Base-by-base conservation (phyloP, 1,284 basidiomycete genomes). In the Ganoderma boninense region DNA sequence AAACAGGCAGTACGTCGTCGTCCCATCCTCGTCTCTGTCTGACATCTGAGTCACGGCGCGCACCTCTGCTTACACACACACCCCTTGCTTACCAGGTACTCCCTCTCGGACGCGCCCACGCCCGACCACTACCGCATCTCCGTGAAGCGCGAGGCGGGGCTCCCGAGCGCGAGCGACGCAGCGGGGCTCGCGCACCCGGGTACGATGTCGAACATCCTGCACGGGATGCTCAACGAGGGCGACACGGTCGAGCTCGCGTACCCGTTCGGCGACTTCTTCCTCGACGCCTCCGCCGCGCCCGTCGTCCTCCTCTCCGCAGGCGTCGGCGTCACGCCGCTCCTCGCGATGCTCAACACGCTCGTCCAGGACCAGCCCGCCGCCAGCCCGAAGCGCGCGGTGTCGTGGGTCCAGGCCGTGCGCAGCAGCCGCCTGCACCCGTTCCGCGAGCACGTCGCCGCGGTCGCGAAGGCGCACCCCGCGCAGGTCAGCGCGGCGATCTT, bases 261-360 rank as follows among this genome's bases (percentile, higher is more conserved):
- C 65, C 76, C 77, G 5, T 78, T 73, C 70, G 77, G 77, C 70
- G 77, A 77, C 65, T 78, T 78, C 73, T 77, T 75, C 74, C 75
- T 78, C 66, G 77, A 77, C 70, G 68, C 67, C 46, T 69, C 71
- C 32, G 23, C 69, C 43, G 49, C 75, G 46, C 76, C 77, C 69
- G 72, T 76, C 60, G 77, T 77, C 42, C 75, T 77, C 63, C 61
- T 78, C 71, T 75, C 74, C 38, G 77, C 77, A 5, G 77, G 77
- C 62, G 76, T 78, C 54, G 77, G 77, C 67, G 65, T 75, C 43
- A 78, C 77, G 20, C 77, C 77, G 38, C 69, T 77, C 43, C 67
- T 73, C 52, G 70, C 77, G 23, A 78, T 78, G 75, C 75, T 78
- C 46, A 76, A 78, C 75, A 71, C 77, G 11, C 68, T 76, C 66